phyloP scores from a whole-genome alignment of 2,329 filamentous ascomycete species.

The Fusarium sulawesiense region DNA sequence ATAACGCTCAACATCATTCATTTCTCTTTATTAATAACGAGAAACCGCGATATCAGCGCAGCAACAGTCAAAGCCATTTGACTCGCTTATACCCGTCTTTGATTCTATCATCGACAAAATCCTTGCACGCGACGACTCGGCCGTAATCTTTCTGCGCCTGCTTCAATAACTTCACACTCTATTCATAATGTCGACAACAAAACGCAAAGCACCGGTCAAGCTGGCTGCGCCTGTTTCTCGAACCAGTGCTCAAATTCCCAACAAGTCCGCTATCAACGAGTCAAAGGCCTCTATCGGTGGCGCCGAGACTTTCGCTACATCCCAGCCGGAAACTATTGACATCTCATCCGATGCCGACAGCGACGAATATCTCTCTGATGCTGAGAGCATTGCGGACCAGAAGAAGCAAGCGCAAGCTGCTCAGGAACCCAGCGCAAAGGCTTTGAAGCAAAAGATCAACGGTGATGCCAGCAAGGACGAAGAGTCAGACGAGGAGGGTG shows the following conservation, averaged over 20 bases:
- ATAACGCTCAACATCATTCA: conserved; percentile 38
- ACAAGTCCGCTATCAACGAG: conserved; percentile 67
- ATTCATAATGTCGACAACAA: conserved; percentile 67
- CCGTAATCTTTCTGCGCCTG: conserved; percentile 10
- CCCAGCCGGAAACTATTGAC: conserved; percentile 61
- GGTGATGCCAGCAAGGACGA: conserved; percentile 45
- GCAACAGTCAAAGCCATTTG: not conserved
- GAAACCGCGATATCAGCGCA: not conserved
- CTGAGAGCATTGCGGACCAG: conserved; percentile 51
- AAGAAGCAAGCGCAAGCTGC: conserved; percentile 26
- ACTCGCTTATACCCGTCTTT: not conserved
- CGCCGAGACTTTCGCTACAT: conserved; percentile 54
- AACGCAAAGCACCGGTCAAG: conserved; percentile 69
- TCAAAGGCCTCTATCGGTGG: conserved; percentile 65
- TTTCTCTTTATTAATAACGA: conserved; percentile 6
- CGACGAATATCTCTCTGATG: conserved; percentile 61
- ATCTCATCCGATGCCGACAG: conserved; percentile 68
- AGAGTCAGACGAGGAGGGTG: conserved; percentile 60
- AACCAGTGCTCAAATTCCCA: conserved; percentile 62
- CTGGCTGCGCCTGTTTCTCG: conserved; percentile 67
- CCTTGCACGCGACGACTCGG: conserved; percentile 37
- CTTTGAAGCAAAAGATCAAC: conserved; percentile 40
- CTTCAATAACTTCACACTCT: conserved; percentile 17
- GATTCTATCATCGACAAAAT: conserved; percentile 12
- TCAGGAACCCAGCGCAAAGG: conserved; percentile 33